phyloP scores from a whole-genome alignment of 768 basidiomycete genomes.

The Amanita muscaria region DNA sequence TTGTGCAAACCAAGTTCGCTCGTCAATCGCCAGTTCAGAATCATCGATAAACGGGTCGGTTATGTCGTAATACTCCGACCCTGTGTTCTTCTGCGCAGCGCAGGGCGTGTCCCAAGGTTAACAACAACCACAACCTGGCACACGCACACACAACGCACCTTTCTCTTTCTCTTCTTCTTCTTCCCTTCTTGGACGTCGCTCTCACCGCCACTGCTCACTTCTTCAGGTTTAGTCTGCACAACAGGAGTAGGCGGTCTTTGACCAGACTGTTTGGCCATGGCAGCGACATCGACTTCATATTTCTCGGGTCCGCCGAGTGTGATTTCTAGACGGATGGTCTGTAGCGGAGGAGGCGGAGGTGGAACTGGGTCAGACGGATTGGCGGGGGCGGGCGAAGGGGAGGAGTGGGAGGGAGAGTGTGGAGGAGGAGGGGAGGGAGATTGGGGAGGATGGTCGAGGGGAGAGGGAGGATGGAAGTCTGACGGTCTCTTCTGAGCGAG shows the following conservation, averaged over 20 bases:
- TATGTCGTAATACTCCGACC: constrained; percentile 81
- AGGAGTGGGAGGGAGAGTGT: constrained; percentile 15
- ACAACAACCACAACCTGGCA: too few relatives aligned
- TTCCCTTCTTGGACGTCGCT: constrained; percentile 30
- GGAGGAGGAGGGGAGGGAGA: constrained; percentile 29
- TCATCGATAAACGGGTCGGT: constrained; percentile 97
- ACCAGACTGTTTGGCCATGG: constrained; percentile 52
- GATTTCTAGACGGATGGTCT: constrained; percentile 65
- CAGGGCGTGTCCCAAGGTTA: too few relatives aligned
- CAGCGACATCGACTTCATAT: constrained; percentile 63
- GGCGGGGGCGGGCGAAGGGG: not conserved
- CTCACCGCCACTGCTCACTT: constrained; percentile 40
- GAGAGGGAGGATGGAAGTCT: constrained; percentile 26
- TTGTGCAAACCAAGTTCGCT: constrained; percentile 84
- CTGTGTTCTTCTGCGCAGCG: constrained; percentile 40
- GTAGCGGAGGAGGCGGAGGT: constrained; percentile 29
- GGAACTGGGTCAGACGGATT: not conserved
- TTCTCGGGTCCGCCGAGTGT: constrained; percentile 61
- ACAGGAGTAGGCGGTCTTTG: constrained; percentile 55
- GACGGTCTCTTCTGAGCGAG: too few relatives aligned
- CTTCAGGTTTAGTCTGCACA: constrained; percentile 21
- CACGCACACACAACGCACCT: too few relatives aligned
- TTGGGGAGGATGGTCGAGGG: constrained; percentile 22
- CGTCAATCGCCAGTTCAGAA: constrained; percentile 84
- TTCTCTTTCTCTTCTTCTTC: constrained; percentile 30